A percentile compares a stretch with the other conserved stretches of the same genome.
Conservation (phyloP, 176 grass and related monocot genomes). For the bread wheat (Triticum aestivum) region DNA sequence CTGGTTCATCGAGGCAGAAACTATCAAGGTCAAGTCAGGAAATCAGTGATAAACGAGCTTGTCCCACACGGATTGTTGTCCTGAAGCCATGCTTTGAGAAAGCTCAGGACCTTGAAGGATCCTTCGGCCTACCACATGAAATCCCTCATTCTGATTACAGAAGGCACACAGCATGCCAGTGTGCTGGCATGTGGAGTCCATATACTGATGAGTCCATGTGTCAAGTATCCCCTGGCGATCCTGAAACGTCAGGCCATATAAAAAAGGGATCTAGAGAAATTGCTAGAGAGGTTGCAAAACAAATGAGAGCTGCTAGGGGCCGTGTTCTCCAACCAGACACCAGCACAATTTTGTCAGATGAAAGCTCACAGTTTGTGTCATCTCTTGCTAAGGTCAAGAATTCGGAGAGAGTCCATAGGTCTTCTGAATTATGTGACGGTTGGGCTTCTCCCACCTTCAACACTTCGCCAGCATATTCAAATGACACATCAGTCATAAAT, state of each 20-base stretch:
- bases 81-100: constrained; percentile 78
- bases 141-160: constrained; percentile 40
- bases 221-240: constrained; percentile 33
- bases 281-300: constrained; percentile 61
- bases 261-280: constrained; percentile 85
- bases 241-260: constrained; percentile 30
- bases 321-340: constrained; percentile 31
- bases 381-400: constrained; percentile 40
- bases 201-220: constrained; percentile 40
- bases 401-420: constrained; percentile 40
- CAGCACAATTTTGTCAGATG: constrained; percentile 28
- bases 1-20: constrained; percentile 58
- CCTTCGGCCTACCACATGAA: constrained; percentile 36
- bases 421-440: constrained; percentile 50
- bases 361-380: constrained; percentile 33
- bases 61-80: constrained; percentile 81
- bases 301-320: constrained; percentile 59
- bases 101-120: constrained; percentile 48
- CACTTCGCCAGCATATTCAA: constrained; percentile 50
- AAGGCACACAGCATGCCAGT: constrained; percentile 27
- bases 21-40: constrained; percentile 55
- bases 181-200: constrained; percentile 32
- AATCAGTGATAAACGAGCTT: constrained; percentile 36
- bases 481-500: constrained; percentile 73
- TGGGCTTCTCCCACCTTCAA: constrained; percentile 49